Percentiles rank a stretch among this genome's conserved stretches.
Conservation (phyloP, 805 yeast species). For the Kodamaea fukazawae region DNA sequence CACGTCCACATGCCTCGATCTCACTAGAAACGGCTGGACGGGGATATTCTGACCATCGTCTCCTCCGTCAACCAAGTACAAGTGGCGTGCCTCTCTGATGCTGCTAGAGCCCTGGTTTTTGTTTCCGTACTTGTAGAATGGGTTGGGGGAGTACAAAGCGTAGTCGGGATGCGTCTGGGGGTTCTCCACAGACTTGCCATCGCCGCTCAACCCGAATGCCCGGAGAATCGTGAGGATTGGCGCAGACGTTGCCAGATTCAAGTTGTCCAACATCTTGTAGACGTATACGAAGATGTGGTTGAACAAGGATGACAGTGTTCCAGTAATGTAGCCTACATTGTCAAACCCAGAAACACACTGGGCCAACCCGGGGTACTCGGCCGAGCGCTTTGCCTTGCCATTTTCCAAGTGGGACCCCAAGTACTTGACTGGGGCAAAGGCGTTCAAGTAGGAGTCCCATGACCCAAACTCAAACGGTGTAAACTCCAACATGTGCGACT, state of each 20-base stretch:
- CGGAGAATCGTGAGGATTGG: slow-evolving; percentile 39
- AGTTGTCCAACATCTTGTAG: slow-evolving; percentile 36
- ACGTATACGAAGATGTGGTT: slow-evolving; percentile 51
- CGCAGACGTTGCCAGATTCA: slow-evolving; percentile 29
- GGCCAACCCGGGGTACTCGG: slow-evolving; percentile 21
- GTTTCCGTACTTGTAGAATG: slow-evolving; percentile 38
- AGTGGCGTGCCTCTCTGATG: slow-evolving; percentile 15
- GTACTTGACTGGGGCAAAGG: slow-evolving; percentile 50
- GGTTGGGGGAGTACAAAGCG: slow-evolving; percentile 61
- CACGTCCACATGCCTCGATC: slow-evolving; percentile 34
- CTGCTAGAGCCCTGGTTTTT: neutral
- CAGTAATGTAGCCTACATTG: slow-evolving; percentile 57
- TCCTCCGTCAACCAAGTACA: slow-evolving; percentile 47
- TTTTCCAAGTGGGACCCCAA: slow-evolving; percentile 48
- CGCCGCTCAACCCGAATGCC: slow-evolving; percentile 44
- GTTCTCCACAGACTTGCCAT: slow-evolving; percentile 20
- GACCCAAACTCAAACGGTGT: slow-evolving; percentile 69
- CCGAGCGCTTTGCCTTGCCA: slow-evolving; percentile 37
- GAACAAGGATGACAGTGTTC: slow-evolving; percentile 63
- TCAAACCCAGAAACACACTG: slow-evolving; percentile 55
- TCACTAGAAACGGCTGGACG: slow-evolving; percentile 42
- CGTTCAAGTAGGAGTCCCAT: slow-evolving; percentile 50
- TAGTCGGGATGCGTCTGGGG: slow-evolving; percentile 50
- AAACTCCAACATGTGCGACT: slow-evolving; percentile 54
- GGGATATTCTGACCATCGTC: slow-evolving; percentile 50